These are phyloP conservation scores for Ophiobolus disseminans DNA, from an alignment of 2,329 filamentous ascomycete species.

Conservation along the genomic window DNA sequence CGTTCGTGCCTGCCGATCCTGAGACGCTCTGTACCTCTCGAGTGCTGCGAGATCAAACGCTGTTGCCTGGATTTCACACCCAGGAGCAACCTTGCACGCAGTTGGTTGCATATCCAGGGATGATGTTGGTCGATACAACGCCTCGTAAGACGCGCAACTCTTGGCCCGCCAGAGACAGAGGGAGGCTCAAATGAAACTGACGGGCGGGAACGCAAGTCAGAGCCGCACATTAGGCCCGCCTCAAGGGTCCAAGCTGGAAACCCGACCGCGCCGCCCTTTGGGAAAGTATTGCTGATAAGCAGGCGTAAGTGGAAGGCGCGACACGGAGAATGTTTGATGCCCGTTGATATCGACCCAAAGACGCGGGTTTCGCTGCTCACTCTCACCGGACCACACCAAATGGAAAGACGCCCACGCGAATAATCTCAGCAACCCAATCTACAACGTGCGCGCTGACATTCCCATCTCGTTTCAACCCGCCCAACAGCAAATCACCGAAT, in stretches of 20 bases:
- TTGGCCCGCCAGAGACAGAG: constrained; percentile 15
- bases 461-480: too few species aligned
- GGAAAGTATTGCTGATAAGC: not conserved
- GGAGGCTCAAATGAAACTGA: constrained; percentile 22
- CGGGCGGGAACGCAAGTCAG: constrained; percentile 24
- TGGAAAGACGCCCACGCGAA: not conserved
- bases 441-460: not conserved
- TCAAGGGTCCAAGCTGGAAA: not conserved
- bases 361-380: constrained; percentile 1
- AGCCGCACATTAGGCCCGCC: constrained; percentile 29
- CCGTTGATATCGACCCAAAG: not conserved
- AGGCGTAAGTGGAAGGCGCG: not conserved
- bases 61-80: constrained; percentile 16
- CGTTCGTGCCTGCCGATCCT: constrained; percentile 27
- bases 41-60: constrained; percentile 16
- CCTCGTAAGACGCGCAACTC: constrained; percentile 25
- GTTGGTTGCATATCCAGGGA: constrained; percentile 5
- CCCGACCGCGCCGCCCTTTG: not conserved
- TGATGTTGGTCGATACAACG: constrained; percentile 13
- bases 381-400: not conserved
- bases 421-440: constrained; percentile 6
- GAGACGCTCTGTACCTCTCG: constrained; percentile 9
- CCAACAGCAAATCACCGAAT: too few species aligned
- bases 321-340: not conserved
- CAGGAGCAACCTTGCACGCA: constrained; percentile 14